These are phyloP conservation scores for Diaporthe capsici DNA, from an alignment of 2,329 filamentous ascomycete species.

Conservation along the genomic window DNA sequence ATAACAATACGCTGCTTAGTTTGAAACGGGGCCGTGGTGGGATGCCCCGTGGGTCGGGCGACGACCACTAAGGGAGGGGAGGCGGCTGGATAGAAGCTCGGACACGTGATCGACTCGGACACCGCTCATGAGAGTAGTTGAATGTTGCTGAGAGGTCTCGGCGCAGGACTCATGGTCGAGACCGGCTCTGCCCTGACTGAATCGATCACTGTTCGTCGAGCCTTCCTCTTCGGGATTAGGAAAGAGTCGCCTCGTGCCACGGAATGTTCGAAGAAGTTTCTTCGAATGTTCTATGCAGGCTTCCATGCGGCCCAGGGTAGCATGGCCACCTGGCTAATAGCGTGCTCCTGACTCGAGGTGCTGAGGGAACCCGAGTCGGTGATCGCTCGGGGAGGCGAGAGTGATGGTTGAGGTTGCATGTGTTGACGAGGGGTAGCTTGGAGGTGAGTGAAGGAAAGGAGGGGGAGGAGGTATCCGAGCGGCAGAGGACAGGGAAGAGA, in stretches of 20 bases:
- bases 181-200: conserved; percentile 26
- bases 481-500: conserved; percentile 31
- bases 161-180: conserved; percentile 15
- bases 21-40: conserved; percentile 16
- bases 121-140: background rate
- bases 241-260: background rate
- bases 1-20: conserved; percentile 13
- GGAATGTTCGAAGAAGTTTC: conserved; percentile 28
- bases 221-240: conserved; percentile 12
- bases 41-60: conserved; percentile 16
- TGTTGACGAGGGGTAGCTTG: conserved; percentile 23
- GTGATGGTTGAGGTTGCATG: background rate
- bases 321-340: conserved; percentile 21
- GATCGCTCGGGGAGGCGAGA: conserved; percentile 30
- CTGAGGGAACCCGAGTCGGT: conserved; percentile 21
- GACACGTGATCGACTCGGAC: conserved; percentile 23
- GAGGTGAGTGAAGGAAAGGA: conserved; percentile 20
- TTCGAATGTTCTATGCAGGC: conserved; percentile 34
- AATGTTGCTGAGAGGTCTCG: background rate
- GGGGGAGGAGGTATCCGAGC: conserved; percentile 20
- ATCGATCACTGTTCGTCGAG: conserved; percentile 26
- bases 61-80: background rate
- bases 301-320: conserved; percentile 35
- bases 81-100: conserved; percentile 4
- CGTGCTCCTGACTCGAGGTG: conserved; percentile 32